Evolutionary conservation across 768 basidiomycete genomes (phyloP).

Genomic region (Lactarius psammicola): DNA sequence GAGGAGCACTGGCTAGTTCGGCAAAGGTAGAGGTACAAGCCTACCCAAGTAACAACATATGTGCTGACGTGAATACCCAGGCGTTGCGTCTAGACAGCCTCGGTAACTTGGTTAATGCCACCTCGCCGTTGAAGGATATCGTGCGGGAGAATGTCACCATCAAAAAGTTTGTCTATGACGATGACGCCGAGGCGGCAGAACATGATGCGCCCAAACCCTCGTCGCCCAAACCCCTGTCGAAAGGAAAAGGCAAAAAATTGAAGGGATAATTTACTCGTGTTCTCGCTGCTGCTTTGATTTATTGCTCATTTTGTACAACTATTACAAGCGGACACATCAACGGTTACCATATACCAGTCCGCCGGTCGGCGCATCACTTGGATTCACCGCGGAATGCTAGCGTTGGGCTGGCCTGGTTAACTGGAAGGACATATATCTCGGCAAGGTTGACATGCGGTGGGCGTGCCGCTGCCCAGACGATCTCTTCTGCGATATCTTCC

Average conservation of each 20-base stretch:
- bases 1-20: slow-evolving; percentile 65
- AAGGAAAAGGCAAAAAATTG: slow-evolving; percentile 53
- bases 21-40: slow-evolving; percentile 54
- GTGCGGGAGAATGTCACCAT: slow-evolving; percentile 65
- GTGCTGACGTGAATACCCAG: slow-evolving; percentile 38
- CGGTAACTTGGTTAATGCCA: slow-evolving; percentile 64
- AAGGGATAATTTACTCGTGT: slow-evolving; percentile 38
- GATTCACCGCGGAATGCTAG: slow-evolving; percentile 49
- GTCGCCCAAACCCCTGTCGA: slow-evolving; percentile 30
- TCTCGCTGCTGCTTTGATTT: slow-evolving; percentile 28
- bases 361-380: slow-evolving; percentile 31
- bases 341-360: slow-evolving; percentile 11
- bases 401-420: slow-evolving; percentile 73
- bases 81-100: slow-evolving; percentile 61
- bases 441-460: slow-evolving; percentile 93
- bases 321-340: slow-evolving; percentile 9
- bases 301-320: slow-evolving; percentile 14
- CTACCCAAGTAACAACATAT: background rate
- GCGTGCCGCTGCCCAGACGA: slow-evolving; percentile 92
- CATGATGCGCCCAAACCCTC: slow-evolving; percentile 37
- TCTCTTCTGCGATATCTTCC: slow-evolving; percentile 93
- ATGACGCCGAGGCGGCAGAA: slow-evolving; percentile 43
- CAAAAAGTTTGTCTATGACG: slow-evolving; percentile 79
- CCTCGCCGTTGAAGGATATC: slow-evolving; percentile 55
- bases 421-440: slow-evolving; percentile 72